Evolutionary conservation across 2,329 filamentous ascomycete species (phyloP).

Genomic region (Aspergillus pseudoterreus): DNA sequence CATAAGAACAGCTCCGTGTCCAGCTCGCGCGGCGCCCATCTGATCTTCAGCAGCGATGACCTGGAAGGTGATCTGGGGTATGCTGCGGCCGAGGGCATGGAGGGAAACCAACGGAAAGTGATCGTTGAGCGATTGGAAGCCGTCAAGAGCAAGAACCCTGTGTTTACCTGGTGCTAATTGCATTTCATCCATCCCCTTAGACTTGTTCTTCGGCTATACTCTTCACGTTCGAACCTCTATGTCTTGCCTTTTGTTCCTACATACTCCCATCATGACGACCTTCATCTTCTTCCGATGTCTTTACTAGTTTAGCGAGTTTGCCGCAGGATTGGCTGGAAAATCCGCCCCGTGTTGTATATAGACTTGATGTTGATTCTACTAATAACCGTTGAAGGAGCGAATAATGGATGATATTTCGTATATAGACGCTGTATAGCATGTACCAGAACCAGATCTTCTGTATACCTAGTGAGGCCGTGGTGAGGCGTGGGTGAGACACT

Average conservation of each 20-base stretch:
- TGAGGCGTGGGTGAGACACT: neutral
- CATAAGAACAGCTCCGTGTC: constrained; percentile 40
- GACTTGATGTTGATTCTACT: constrained; percentile 20
- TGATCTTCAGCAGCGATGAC: constrained; percentile 65
- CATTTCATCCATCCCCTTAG: neutral
- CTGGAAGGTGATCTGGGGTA: constrained; percentile 91
- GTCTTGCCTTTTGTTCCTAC: constrained; percentile 14
- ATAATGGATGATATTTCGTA: neutral
- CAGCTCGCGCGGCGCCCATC: constrained; percentile 31
- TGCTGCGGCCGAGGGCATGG: constrained; percentile 88
- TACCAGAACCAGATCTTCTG: neutral
- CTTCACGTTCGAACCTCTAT: neutral
- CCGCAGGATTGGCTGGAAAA: constrained; percentile 15
- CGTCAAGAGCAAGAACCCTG: constrained; percentile 90
- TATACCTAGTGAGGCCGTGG: neutral
- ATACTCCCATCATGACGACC: constrained; percentile 15
- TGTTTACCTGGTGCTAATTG: constrained; percentile 90
- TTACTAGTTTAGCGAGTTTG: constrained; percentile 20
- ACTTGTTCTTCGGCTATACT: constrained; percentile 3
- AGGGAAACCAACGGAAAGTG: constrained; percentile 85
- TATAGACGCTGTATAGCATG: neutral
- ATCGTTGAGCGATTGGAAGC: constrained; percentile 95
- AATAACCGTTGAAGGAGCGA: constrained; percentile 5
- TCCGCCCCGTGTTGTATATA: constrained; percentile 32
- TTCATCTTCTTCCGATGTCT: constrained; percentile 9